These are phyloP conservation scores for Cercospora citrullina DNA, from an alignment of 2,329 filamentous ascomycete species.

Conservation along the genomic window DNA sequence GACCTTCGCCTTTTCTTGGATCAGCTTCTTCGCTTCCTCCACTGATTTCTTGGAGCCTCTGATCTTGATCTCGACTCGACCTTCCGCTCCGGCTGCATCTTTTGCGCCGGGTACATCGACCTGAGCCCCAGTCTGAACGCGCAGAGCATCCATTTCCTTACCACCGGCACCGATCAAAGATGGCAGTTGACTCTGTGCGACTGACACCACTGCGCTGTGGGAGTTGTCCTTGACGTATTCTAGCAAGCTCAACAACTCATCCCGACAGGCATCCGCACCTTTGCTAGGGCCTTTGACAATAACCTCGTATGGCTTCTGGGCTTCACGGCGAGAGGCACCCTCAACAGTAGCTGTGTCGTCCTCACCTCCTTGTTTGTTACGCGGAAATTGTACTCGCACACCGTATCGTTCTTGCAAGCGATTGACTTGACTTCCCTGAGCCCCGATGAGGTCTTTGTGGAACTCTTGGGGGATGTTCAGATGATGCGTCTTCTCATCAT, in stretches of 20 bases:
- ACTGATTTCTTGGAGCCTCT: slow-evolving; percentile 92
- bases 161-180: slow-evolving; percentile 90
- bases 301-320: slow-evolving; percentile 85
- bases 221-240: slow-evolving; percentile 91
- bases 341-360: slow-evolving; percentile 73
- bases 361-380: slow-evolving; percentile 52
- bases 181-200: slow-evolving; percentile 90
- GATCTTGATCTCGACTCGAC: slow-evolving; percentile 80
- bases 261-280: slow-evolving; percentile 86
- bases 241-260: slow-evolving; percentile 84
- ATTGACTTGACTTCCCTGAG: slow-evolving; percentile 84
- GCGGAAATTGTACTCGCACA: slow-evolving; percentile 94
- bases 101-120: slow-evolving; percentile 86
- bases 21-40: slow-evolving; percentile 83
- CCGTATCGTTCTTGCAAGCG: slow-evolving; percentile 89
- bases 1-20: slow-evolving; percentile 80
- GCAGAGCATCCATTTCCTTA: slow-evolving; percentile 84
- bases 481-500: slow-evolving; percentile 84
- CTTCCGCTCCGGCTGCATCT: slow-evolving; percentile 64
- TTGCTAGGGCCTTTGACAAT: slow-evolving; percentile 87
- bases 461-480: slow-evolving; percentile 92
- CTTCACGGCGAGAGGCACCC: slow-evolving; percentile 61
- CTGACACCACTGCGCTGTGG: slow-evolving; percentile 72
- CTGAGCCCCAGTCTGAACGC: slow-evolving; percentile 78
- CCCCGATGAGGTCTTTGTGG: slow-evolving; percentile 89